phyloP scores from a whole-genome alignment of 2,329 filamentous ascomycete genomes.

The Botrytis hyacinthi region DNA sequence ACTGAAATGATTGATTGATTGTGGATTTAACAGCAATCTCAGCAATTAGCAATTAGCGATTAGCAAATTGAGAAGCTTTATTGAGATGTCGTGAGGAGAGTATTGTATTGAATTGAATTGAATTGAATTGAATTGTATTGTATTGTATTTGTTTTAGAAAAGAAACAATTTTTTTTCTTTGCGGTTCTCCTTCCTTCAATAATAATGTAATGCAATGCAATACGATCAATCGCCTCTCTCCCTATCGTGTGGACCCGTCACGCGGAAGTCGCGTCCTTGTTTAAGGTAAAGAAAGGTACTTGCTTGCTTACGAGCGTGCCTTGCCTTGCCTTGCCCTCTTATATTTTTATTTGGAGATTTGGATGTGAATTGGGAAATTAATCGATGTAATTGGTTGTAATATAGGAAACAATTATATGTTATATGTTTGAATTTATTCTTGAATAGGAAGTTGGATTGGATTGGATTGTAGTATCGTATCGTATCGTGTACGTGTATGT shows the following conservation, averaged over 20 bases:
- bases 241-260: constrained; percentile 11
- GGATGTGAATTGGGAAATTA: not conserved
- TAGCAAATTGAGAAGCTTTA: not conserved
- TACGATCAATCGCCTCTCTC: not conserved
- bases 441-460: too few species aligned
- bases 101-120: not conserved
- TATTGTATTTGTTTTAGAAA: not conserved
- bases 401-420: too few species aligned
- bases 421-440: too few species aligned
- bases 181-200: constrained; percentile 11
- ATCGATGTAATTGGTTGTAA: not conserved
- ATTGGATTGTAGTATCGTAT: not conserved
- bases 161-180: constrained; percentile 3
- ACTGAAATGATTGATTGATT: not conserved
- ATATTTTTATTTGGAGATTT: too few species aligned
- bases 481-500: not conserved
- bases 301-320: too few species aligned
- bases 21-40: not conserved
- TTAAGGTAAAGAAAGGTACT: constrained; percentile 18
- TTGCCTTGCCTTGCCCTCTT: not conserved
- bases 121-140: not conserved
- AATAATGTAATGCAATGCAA: not conserved
- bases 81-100: not conserved
- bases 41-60: constrained; percentile 9
- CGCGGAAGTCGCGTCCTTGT: constrained; percentile 20